Evolutionary conservation across 768 basidiomycete species (phyloP), one percentile per base, ranked within the genome.

Genomic region (Collybiopsis confluens): DNA sequence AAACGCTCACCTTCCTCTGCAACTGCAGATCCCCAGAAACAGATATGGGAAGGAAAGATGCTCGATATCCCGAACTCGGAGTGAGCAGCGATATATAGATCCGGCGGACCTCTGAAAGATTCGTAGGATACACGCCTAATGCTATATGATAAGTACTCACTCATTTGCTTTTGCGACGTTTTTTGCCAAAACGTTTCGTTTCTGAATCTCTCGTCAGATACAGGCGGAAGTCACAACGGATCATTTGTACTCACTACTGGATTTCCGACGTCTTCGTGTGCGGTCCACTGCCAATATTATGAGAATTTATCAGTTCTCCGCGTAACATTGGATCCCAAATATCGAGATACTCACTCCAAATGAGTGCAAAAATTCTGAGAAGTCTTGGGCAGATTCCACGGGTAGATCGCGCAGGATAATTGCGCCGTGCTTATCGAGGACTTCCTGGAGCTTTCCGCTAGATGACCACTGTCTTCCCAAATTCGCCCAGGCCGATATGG

Each of bases 151-250:
- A 28, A 26, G 11, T 28, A 47, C 45, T 47, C 2, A 28, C 45
- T 47, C 45, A 28, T 47, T 47, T 9, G 45, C 45, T 47, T 28
- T 47, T n/a, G 45, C 45, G 8, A 47, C 45, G 45, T 26, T 47
- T 11, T 26, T 21, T 4, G 45, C 45, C 21, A 47, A 18, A 7
- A 47, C 45, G 1, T 47, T 47, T 47, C 45, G 45, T 28, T 47
- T 47, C 45, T 47, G 33, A 47, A n/a, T 33, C 30, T 18, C 27
- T 23, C 26, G 4, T 9, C 18, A 18, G 45, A 47, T 28, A n/a
- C n/a, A n/a, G n/a, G n/a, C n/a, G n/a, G n/a, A n/a, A n/a, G n/a
- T n/a, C n/a, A n/a, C n/a, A n/a, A n/a, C n/a, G n/a, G n/a, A n/a
- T n/a, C n/a, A n/a, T n/a, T n/a, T 47, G 24, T 18, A 4, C 45